Base-by-base conservation (phyloP, 2,329 filamentous ascomycete genomes). In the Phialocephala subalpina region DNA sequence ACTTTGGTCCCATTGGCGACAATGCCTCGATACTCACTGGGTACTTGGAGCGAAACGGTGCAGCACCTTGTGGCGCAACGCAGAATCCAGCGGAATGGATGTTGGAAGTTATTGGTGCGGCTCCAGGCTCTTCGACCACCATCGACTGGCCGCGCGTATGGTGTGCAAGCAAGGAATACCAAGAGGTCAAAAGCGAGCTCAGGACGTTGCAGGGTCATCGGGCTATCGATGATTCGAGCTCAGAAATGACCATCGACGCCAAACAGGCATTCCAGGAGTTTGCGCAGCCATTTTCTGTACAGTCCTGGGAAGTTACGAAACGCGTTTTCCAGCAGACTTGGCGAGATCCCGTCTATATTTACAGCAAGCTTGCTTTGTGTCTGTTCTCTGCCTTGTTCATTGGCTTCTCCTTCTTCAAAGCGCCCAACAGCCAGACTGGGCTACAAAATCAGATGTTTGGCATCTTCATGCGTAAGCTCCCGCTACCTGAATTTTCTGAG, bases 51-150 rank as follows among this genome's bases (percentile, higher is more conserved):
- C 83, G 86, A 58, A 87, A 92, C 69, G 89, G 91, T 57, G 90
- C 87, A 0, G 81, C 81, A 29, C 74, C 82, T 33, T 94, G 92
- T 77, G 89, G 88, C 1, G 72, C 80, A 0, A 86, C 86, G n/a
- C 90, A 89, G 49, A 96, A 96, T 79, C 92, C 92, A 2, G 92
- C 92, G 33, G 92, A 95, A 78, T 94, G 90, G 89, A 93, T 94
- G 90, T 78, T 87, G 2, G 83, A 86, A 60, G 83, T 80, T 3
- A 85, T 90, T 27, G 88, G 88, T 2, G 84, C 70, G 1, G 69
- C 82, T 12, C 84, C 90, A n/a, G 87, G 88, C 1, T 87, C 86
- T 64, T 85, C 88, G 58, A 79, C 81, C 7, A 85, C 85, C 0
- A 81, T 87, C 64, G 87, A 91, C 71, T 92, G 88, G 88, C 83